Percentiles rank a stretch among this genome's conserved stretches.
These are phyloP conservation scores for Flaveria sonorensis DNA, from an alignment of 129 eudicot species.

Conservation along the genomic window DNA sequence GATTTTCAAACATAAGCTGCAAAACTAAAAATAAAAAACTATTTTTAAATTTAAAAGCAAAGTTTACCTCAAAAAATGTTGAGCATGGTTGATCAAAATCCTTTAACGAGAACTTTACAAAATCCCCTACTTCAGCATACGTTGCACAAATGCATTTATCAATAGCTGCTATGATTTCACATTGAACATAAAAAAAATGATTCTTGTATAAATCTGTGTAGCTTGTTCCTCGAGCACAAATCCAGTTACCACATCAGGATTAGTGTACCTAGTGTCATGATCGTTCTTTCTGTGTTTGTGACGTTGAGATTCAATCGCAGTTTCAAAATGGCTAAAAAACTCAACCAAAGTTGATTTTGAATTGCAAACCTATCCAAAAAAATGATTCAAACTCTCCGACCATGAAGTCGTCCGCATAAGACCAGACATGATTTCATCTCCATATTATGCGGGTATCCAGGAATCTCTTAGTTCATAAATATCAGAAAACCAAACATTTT, in stretches of 20 bases:
- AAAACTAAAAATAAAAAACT: too few species aligned
- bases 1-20: too few species aligned
- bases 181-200: neutral
- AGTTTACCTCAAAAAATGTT: too few species aligned
- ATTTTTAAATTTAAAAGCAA: too few species aligned
- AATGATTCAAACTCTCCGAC: too few species aligned
- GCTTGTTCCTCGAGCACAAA: neutral
- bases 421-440: neutral
- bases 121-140: neutral
- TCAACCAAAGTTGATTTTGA: too few species aligned
- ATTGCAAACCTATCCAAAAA: too few species aligned
- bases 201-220: neutral
- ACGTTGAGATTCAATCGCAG: neutral
- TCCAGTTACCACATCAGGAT: neutral
- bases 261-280: neutral
- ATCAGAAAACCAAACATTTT: neutral
- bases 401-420: neutral
- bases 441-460: neutral
- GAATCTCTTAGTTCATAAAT: neutral
- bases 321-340: neutral
- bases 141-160: neutral
- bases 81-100: neutral
- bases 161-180: neutral
- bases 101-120: neutral
- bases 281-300: neutral